Evolutionary conservation across 768 basidiomycete species (phyloP).

Genomic region (Hypsizygus marmoreus): DNA sequence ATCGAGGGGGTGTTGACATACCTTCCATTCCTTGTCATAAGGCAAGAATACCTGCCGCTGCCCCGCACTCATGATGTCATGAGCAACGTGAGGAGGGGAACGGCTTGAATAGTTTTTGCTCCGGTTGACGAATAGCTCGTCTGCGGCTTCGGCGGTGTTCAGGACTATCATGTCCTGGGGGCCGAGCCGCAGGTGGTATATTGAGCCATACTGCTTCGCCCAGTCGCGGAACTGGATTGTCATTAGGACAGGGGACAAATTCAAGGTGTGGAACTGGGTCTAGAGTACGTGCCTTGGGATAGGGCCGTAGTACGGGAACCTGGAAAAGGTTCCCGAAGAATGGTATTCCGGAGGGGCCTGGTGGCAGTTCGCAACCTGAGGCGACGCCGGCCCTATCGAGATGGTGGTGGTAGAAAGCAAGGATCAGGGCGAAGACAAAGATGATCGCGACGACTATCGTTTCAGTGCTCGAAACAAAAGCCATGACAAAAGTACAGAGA

Average conservation of each 20-base stretch:
- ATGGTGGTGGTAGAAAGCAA: no score
- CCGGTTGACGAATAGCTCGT: slow-evolving; percentile 26
- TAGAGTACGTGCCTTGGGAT: slow-evolving; percentile 29
- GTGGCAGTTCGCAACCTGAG: no score
- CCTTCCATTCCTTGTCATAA: slow-evolving; percentile 30
- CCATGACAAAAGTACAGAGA: no score
- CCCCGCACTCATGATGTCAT: slow-evolving; percentile 31
- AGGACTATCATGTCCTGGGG: slow-evolving; percentile 26
- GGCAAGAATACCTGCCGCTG: slow-evolving; percentile 28
- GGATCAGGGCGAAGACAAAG: no score
- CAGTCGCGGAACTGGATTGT: slow-evolving; percentile 24
- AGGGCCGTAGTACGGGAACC: slow-evolving; percentile 25
- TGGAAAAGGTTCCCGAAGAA: slow-evolving; percentile 35
- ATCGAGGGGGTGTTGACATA: slow-evolving; percentile 2
- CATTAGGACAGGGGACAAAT: background rate
- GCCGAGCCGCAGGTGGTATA: slow-evolving; percentile 28
- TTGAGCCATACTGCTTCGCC: slow-evolving; percentile 29
- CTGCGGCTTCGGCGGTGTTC: slow-evolving; percentile 24
- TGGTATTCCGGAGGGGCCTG: slow-evolving; percentile 30
- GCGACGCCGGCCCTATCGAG: no score
- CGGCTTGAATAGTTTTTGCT: slow-evolving; percentile 27
- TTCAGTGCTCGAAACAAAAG: no score
- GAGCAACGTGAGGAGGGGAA: slow-evolving; percentile 30
- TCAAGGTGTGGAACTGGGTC: background rate
- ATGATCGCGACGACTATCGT: no score